These are phyloP conservation scores for Borealophlyctis nickersoniae DNA, from an alignment of 192 early-diverging fungal species.

Conservation along the genomic window DNA sequence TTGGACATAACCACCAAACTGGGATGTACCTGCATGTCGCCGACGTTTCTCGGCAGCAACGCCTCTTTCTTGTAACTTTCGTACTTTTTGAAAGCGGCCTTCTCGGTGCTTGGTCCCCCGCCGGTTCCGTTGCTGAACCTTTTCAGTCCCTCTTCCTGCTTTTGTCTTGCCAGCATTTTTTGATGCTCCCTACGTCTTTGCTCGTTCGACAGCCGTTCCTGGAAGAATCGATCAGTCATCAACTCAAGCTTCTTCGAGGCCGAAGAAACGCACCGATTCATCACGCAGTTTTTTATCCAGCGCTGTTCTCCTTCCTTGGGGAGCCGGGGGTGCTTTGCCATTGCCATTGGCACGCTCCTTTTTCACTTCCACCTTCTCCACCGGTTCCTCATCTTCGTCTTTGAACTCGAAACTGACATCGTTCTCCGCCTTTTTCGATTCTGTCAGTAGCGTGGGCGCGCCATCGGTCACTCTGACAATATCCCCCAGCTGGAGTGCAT, in stretches of 20 bases:
- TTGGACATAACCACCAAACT: no score
- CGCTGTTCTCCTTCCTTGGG: not conserved
- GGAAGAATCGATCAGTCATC: no score
- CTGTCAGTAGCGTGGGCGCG: conserved; percentile 57
- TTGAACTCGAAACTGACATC: conserved; percentile 50
- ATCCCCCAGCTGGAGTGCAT: conserved; percentile 82
- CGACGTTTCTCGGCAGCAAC: conserved; percentile 75
- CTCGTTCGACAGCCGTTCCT: conserved; percentile 71
- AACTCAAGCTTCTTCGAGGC: conserved; percentile 13
- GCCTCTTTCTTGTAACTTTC: conserved; percentile 95
- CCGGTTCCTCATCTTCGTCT: conserved; percentile 37
- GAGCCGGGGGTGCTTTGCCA: not conserved
- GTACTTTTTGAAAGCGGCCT: conserved; percentile 79
- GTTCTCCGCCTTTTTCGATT: conserved; percentile 52
- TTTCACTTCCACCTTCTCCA: conserved; percentile 22
- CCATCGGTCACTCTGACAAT: conserved; percentile 64
- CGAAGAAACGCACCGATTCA: conserved; percentile 5
- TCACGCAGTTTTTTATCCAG: conserved; percentile 1
- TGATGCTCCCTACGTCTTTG: conserved; percentile 83
- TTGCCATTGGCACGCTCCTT: conserved; percentile 16
- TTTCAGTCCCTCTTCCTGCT: conserved; percentile 75
- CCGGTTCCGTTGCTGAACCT: conserved; percentile 65
- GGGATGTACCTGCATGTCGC: conserved; percentile 58
- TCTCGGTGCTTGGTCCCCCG: conserved; percentile 60
- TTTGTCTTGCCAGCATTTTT: conserved; percentile 73